Evolutionary conservation across 306 rosid genomes (phyloP).

Genomic region (Begonia masoniana): DNA sequence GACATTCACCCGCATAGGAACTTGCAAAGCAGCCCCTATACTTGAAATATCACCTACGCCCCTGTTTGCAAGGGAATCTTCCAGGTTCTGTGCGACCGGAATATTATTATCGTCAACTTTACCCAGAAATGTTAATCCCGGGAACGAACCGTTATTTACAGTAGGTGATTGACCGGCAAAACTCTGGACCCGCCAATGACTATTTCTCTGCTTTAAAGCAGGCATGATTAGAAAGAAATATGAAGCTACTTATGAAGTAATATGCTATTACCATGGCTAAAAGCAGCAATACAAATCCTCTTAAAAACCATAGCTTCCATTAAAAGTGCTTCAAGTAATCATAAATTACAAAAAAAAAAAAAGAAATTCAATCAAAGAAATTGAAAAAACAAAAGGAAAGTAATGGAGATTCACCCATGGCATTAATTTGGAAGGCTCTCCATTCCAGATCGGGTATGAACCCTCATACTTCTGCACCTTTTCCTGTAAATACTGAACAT

Average conservation of each 20-base stretch:
- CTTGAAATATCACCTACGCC: constrained; percentile 51
- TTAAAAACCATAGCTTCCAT: neutral
- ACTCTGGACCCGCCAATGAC: constrained; percentile 92
- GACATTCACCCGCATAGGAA: constrained; percentile 36
- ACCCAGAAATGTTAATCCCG: constrained; percentile 51
- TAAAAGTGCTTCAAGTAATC: too few relatives aligned
- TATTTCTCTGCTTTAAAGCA: constrained; percentile 61
- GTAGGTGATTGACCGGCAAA: constrained; percentile 55
- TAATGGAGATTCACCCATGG: constrained; percentile 67
- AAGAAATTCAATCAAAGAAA: too few relatives aligned
- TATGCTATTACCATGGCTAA: neutral
- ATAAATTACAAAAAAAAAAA: too few relatives aligned
- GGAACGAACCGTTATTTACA: constrained; percentile 51
- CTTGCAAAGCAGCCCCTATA: constrained; percentile 43
- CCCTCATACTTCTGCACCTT: constrained; percentile 79
- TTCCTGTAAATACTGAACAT: constrained; percentile 87
- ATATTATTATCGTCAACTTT: constrained; percentile 65
- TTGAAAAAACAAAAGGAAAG: neutral
- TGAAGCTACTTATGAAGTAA: constrained; percentile 1
- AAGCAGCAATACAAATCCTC: neutral
- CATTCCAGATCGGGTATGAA: constrained; percentile 79
- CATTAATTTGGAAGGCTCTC: constrained; percentile 80
- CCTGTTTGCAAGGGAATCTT: constrained; percentile 46
- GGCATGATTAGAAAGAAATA: constrained; percentile 6
- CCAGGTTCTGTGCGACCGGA: constrained; percentile 38